These are phyloP conservation scores for Helichrysum umbraculigerum DNA, from an alignment of 129 eudicot species.

Conservation along the genomic window DNA sequence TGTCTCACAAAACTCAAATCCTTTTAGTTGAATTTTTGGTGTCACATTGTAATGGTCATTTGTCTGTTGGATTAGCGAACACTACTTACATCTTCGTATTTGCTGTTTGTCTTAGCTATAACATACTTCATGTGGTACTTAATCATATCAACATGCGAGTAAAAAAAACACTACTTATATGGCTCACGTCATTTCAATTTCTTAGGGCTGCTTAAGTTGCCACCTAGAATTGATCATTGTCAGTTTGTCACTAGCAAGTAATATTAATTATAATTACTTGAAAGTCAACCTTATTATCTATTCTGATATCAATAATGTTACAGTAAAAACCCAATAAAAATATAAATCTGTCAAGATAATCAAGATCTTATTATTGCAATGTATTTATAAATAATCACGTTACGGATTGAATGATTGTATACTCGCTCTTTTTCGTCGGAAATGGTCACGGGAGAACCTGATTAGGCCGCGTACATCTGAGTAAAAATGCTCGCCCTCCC, in stretches of 20 bases:
- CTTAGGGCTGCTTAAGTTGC: not conserved
- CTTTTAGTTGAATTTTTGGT: not conserved
- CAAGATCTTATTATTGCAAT: not conserved
- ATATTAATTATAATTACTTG: not conserved
- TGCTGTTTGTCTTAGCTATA: not conserved
- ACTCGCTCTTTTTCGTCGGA: no score
- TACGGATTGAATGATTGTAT: not conserved
- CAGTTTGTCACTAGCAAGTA: not conserved
- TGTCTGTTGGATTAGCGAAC: not conserved
- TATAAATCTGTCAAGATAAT: not conserved
- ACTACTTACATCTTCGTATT: not conserved
- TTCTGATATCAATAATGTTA: not conserved
- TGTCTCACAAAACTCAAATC: not conserved
- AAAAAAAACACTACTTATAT: not conserved
- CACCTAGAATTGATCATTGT: not conserved
- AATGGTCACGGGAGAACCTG: no score
- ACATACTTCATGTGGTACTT: not conserved
- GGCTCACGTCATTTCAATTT: not conserved
- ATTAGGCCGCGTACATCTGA: no score
- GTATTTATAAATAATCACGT: not conserved
- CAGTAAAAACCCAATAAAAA: constrained; percentile 4
- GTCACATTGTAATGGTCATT: not conserved
- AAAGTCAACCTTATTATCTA: not conserved
- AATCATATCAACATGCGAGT: not conserved
- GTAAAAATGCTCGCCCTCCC: no score